Evolutionary conservation across 352 stramenopile genomes (phyloP), one percentile per base, ranked within the genome.

Genomic region (Phytopythium cucurbitacearum): DNA sequence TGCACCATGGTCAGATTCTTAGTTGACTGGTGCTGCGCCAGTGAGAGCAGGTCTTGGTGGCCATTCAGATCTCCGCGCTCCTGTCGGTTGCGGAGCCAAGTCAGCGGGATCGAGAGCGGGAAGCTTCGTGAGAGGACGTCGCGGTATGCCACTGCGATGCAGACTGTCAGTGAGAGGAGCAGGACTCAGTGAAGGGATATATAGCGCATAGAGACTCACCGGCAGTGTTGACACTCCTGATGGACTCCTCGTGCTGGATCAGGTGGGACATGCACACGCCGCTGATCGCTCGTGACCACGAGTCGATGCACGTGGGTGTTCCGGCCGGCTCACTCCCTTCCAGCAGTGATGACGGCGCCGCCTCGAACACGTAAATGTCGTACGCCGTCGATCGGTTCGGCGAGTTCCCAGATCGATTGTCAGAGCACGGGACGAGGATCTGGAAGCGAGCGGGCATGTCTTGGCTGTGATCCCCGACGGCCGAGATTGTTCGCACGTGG

Each of bases 1-100:
- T 91, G 80, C 33, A 85, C 63, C 76, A 91, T 89, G 48, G 69
- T 80, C 57, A 91, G 53, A 58, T 82, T 88, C 21, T 60, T 71
- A 52, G 67, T 84, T 32, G 74, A 72, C 9, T 74, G 76, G 1
- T 66, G 67, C 41, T 81, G 69, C n/a, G 67, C 62, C 36, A 28
- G 21, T 2, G 21, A 28, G 21, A 28, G 21, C 2, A 28, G 21
- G 21, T 71, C 65, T 40, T 75, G 65, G n/a, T 73, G 57, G 60
- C 11, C 59, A 38, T 38, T 53, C 41, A 57, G 51, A 4, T 69
- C 67, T 11, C 44, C 37, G 32, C 69, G 71, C 38, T 87, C 80
- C 21, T 85, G 64, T 7, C 75, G 68, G 48, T 81, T 85, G 8
- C 76, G 73, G 7, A 87, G 65, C 80, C 80, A 91, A 33, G 50